A percentile compares a stretch with the other conserved stretches of the same genome.
phyloP scores from a whole-genome alignment of 2,329 filamentous ascomycete genomes.

The Claviceps lovelessii region DNA sequence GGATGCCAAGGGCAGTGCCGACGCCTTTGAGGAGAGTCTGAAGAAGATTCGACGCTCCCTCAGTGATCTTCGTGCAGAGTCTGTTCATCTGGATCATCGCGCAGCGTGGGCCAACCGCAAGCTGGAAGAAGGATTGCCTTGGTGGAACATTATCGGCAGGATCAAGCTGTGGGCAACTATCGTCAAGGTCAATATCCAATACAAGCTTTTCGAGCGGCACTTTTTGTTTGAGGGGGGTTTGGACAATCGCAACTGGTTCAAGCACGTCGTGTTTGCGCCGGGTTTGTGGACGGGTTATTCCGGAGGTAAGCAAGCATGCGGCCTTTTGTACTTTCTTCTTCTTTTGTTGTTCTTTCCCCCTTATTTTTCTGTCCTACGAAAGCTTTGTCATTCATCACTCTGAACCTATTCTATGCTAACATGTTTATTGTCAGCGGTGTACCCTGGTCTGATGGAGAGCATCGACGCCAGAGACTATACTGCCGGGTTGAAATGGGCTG shows the following conservation, averaged over 20 bases:
- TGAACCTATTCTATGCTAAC: conserved; percentile 4
- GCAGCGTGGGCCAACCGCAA: conserved; percentile 29
- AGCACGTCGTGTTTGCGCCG: conserved; percentile 87
- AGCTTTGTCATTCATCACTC: not conserved
- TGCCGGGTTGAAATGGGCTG: conserved; percentile 44
- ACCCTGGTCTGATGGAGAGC: conserved; percentile 47
- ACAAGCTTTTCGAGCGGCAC: conserved; percentile 68
- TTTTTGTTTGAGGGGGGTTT: conserved; percentile 66
- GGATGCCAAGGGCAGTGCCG: conserved; percentile 20
- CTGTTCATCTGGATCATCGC: conserved; percentile 30
- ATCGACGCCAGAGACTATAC: conserved; percentile 44
- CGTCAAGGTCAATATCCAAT: conserved; percentile 57
- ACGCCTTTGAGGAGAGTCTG: conserved; percentile 26
- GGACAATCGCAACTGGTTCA: conserved; percentile 76
- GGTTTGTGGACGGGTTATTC: conserved; percentile 85
- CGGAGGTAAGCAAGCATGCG: conserved; percentile 38
- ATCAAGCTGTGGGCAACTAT: conserved; percentile 50
- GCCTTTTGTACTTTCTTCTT: not conserved
- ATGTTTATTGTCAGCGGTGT: conserved; percentile 31
- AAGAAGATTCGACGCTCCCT: conserved; percentile 24
- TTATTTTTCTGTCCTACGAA: too few relatives aligned
- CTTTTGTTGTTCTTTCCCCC: not conserved
- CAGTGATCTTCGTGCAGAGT: conserved; percentile 23
- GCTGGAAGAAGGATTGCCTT: conserved; percentile 45
- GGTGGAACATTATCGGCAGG: conserved; percentile 64